Evolutionary conservation across 2,329 filamentous ascomycete species (phyloP).

Genomic region (Didymella keratinophila): DNA sequence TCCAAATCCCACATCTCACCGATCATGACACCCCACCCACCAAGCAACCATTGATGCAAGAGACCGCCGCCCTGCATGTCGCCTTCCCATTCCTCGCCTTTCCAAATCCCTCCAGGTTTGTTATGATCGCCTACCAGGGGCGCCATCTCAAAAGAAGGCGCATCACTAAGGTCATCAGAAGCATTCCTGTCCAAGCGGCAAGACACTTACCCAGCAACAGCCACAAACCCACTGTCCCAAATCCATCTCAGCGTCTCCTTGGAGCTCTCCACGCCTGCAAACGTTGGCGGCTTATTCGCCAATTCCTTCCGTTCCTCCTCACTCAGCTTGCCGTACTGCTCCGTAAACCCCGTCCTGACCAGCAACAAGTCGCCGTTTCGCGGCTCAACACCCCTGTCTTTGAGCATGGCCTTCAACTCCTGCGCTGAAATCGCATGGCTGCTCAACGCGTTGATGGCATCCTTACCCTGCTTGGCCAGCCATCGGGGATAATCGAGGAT

Average conservation of each 20-base stretch:
- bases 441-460: constrained; percentile 32
- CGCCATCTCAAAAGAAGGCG: constrained; percentile 55
- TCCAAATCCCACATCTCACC: constrained; percentile 58
- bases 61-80: constrained; percentile 49
- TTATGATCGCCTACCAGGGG: constrained; percentile 49
- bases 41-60: constrained; percentile 46
- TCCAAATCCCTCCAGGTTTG: constrained; percentile 44
- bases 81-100: constrained; percentile 44
- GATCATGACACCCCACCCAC: constrained; percentile 50
- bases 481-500: constrained; percentile 47
- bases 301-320: constrained; percentile 37
- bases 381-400: constrained; percentile 47
- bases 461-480: constrained; percentile 29
- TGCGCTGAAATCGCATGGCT: constrained; percentile 33
- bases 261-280: constrained; percentile 53
- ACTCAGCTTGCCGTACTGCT: constrained; percentile 47
- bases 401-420: constrained; percentile 43
- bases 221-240: constrained; percentile 57
- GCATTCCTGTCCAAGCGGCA: constrained; percentile 16
- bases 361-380: constrained; percentile 43
- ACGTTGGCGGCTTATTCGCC: constrained; percentile 40
- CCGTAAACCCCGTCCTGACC: constrained; percentile 44
- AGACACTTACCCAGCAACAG: constrained; percentile 51
- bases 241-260: constrained; percentile 53
- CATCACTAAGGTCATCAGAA: constrained; percentile 29